phyloP scores from a whole-genome alignment of 108 stramenopile genomes.

The Cyclotella atomus region DNA sequence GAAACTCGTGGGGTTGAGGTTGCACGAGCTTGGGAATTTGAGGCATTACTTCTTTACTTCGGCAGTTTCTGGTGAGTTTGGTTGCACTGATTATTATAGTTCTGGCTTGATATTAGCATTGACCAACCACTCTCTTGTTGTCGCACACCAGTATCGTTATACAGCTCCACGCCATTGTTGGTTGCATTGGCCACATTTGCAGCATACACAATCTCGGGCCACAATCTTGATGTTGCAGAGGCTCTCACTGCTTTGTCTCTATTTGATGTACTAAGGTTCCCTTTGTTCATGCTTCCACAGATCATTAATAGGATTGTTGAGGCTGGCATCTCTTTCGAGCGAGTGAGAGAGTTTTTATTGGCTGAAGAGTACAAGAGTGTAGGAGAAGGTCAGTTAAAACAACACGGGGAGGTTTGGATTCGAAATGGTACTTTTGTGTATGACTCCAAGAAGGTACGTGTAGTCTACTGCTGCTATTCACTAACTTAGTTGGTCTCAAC shows the following conservation, averaged over 20 bases:
- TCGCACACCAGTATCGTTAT: conserved; percentile 61
- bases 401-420: conserved; percentile 53
- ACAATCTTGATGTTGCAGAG: conserved; percentile 72
- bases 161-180: conserved; percentile 68
- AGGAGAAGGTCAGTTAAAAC: conserved; percentile 46
- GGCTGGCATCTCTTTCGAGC: conserved; percentile 81
- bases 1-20: conserved; percentile 62
- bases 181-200: conserved; percentile 93
- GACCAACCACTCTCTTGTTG: conserved; percentile 71
- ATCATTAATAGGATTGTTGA: conserved; percentile 95
- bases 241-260: conserved; percentile 89
- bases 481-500: no score
- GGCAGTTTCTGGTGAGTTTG: conserved; percentile 33
- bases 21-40: conserved; percentile 71
- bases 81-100: no score
- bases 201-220: conserved; percentile 73
- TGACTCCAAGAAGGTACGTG: conserved; percentile 43
- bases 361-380: conserved; percentile 67
- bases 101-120: conserved; percentile 32
- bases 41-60: conserved; percentile 57
- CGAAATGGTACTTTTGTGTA: conserved; percentile 69
- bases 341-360: conserved; percentile 81
- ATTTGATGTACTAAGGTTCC: conserved; percentile 95
- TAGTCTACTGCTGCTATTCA: background rate
- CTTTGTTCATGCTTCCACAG: conserved; percentile 91